A percentile compares a stretch with the other conserved stretches of the same genome.
These are phyloP conservation scores for Penicillium italicum DNA, from an alignment of 2,329 filamentous ascomycete genomes.

Conservation along the genomic window DNA sequence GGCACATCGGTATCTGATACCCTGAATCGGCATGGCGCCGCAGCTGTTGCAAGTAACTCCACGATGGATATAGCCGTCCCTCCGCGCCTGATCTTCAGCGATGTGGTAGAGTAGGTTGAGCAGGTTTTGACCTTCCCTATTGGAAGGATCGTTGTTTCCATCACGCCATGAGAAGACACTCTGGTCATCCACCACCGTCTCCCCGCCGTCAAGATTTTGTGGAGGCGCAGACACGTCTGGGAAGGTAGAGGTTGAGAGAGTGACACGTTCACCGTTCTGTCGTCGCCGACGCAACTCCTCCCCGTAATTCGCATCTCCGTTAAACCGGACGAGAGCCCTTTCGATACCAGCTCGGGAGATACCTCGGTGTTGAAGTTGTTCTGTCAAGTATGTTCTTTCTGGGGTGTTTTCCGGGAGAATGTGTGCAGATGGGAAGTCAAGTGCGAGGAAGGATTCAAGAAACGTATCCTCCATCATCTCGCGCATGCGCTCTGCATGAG, in stretches of 20 bases:
- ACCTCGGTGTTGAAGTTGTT: conserved; percentile 39
- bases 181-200: conserved; percentile 41
- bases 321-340: conserved; percentile 38
- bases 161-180: conserved; percentile 47
- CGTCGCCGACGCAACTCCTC: conserved; percentile 38
- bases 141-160: conserved; percentile 40
- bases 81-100: conserved; percentile 83
- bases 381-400: conserved; percentile 38
- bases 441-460: conserved; percentile 41
- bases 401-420: conserved; percentile 31
- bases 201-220: conserved; percentile 32
- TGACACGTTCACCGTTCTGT: conserved; percentile 40
- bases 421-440: conserved; percentile 41
- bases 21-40: conserved; percentile 80
- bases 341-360: conserved; percentile 39
- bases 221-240: conserved; percentile 26
- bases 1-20: conserved; percentile 87
- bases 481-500: conserved; percentile 41
- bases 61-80: conserved; percentile 86
- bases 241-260: conserved; percentile 33
- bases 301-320: conserved; percentile 39
- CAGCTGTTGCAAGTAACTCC: conserved; percentile 92
- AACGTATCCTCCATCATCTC: conserved; percentile 46
- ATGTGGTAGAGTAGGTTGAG: conserved; percentile 85
- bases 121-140: conserved; percentile 67